Evolutionary conservation across 1,284 basidiomycete species (phyloP), one percentile per base, ranked within the genome.

Genomic region (Rhodotorula glutinis): DNA sequence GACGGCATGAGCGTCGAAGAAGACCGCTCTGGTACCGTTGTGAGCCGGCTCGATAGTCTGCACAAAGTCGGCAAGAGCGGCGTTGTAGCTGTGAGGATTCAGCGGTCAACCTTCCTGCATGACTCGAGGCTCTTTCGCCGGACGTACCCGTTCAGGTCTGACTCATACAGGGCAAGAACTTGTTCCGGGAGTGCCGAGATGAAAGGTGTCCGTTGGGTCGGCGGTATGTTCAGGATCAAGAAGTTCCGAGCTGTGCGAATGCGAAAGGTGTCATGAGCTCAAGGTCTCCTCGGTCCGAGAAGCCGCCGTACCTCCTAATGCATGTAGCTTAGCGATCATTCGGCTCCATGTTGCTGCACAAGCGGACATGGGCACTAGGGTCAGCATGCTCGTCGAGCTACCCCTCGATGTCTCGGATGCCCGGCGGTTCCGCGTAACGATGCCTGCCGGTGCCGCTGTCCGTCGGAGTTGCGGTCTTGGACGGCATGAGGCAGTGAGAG

Each of bases 1-100:
- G 51, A 67, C 63, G 11, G 62, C 47, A 13, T 53, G 47, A 5
- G 66, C 63, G 62, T 67, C 66, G 30, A 63, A 67, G 17, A 67
- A 51, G 16, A 44, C 27, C 41, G 60, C 27, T 11, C 19, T 21
- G 23, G 44, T 46, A 14, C 49, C 53, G 5, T 54, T 27, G 44
- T 57, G 57, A 9, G 25, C 41, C 14, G 33, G 7, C 25, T 54
- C 25, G 54, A 67, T 30, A 21, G 51, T 25, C 21, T 9, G 3
- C 2, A 53, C 27, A 49, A 57, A 60, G 17, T 33, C 19, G 21
- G 55, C 21, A 7, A 67, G 43, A 11, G 14, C 33, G 9, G 4
- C 8, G 44, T 67, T 67, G 58, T 57, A 61, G 2, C 58, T 67
- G 57, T 16, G 3, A 10, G 29, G 23, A n/a, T n/a, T 41, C 7